Evolutionary conservation across 2,329 filamentous ascomycete genomes (phyloP), one percentile per base, ranked within the genome.

Genomic region (Penicillium sp.): DNA sequence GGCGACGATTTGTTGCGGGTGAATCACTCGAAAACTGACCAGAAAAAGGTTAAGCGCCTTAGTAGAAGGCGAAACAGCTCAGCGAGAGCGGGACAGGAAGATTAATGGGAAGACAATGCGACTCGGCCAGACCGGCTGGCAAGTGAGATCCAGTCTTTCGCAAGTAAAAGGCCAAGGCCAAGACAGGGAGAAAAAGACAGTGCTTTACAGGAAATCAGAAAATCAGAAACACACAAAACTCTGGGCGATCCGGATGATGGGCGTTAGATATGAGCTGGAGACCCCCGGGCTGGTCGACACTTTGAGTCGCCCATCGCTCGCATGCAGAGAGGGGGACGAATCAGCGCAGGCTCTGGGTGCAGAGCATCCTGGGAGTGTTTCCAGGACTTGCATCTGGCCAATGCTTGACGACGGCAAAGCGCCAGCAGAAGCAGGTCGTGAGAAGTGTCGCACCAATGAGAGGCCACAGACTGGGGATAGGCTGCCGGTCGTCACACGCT

Each of bases 71-170:
- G 52, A 47, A 14, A 43, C 16, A 39, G 44, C 22, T 11, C 22
- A 24, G 11, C 14, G 33, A 50, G 19, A 35, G 27, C 43, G 53
- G 22, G 44, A 19, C 48, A 41, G 26, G 47, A 37, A 27, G 37
- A 26, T 53, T 39, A 48, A 46, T 43, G 56, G 48, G 46, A 35
- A 31, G 44, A 58, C 55, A 58, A 57, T 49, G 53, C 58, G 59
- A 63, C 56, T 59, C 55, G 63, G 67, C 73, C 73, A 75, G 73
- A 61, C 73, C 72, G 66, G 72, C 73, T 75, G 70, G 73, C 70
- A 68, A 33, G 63, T 55, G 54, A 61, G 59, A 61, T 66, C 67
- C 69, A 73, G 64, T 61, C 63, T 63, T 59, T 69, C 56, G 58
- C 68, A 70, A 68, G 58, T 56, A 60, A 64, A 29, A 43, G 57